Conservation (phyloP, 768 basidiomycete genomes). For the Calocybe gangraenosa region DNA sequence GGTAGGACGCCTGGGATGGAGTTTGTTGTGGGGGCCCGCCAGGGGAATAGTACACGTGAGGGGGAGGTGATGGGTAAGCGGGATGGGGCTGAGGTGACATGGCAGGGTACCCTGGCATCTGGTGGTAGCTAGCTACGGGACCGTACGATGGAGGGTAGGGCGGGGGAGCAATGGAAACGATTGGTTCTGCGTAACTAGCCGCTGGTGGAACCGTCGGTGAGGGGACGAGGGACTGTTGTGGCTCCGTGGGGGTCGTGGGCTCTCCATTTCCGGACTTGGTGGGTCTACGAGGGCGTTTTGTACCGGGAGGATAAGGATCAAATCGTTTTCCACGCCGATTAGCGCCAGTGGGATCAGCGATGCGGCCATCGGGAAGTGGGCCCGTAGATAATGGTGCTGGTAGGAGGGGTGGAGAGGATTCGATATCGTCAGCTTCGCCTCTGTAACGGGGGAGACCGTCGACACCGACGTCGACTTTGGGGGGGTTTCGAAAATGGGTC, state of each 20-base stretch:
- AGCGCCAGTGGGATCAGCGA: conserved; percentile 25
- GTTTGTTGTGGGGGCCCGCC: conserved; percentile 4
- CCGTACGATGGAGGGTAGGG: conserved; percentile 6
- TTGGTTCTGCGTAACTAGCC: conserved; percentile 4
- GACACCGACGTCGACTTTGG: conserved; percentile 79
- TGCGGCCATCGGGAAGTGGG: conserved; percentile 43
- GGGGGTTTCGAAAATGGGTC: conserved; percentile 87
- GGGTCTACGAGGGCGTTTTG: conserved; percentile 14
- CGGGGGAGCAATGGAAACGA: neutral
- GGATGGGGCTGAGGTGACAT: conserved; percentile 6
- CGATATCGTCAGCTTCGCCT: conserved; percentile 76
- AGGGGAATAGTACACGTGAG: conserved; percentile 8
- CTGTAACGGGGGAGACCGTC: conserved; percentile 83
- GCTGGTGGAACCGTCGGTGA: neutral
- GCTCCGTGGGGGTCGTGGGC: conserved; percentile 10
- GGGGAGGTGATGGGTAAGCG: conserved; percentile 8
- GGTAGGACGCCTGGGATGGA: neutral
- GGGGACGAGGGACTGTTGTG: neutral
- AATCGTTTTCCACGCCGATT: conserved; percentile 13
- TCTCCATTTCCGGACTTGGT: conserved; percentile 12
- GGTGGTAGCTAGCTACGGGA: conserved; percentile 9
- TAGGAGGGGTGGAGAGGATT: conserved; percentile 36
- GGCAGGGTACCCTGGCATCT: conserved; percentile 13
- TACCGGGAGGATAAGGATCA: conserved; percentile 11
- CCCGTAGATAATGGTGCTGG: conserved; percentile 40